Percentiles rank a stretch among this genome's conserved stretches.
Evolutionary conservation across 768 basidiomycete genomes (phyloP).

Genomic region (Sporobolomyces roseus): DNA sequence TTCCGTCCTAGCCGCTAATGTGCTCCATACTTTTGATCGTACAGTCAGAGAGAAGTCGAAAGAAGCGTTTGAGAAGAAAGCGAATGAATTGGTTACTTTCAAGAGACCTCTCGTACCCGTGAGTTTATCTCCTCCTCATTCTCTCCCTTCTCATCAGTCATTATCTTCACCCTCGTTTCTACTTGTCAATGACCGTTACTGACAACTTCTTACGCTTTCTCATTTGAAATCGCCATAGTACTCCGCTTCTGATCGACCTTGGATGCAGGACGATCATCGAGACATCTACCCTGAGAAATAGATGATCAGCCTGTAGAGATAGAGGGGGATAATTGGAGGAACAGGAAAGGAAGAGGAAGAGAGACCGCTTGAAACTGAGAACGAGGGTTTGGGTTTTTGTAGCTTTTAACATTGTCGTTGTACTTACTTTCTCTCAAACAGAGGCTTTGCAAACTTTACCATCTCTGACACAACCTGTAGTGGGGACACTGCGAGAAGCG

Average conservation of each 20-base stretch:
- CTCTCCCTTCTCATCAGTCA: not conserved
- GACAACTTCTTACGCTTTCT: too few relatives aligned
- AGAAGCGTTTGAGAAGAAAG: conserved; percentile 25
- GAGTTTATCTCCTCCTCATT: not conserved
- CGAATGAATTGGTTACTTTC: conserved; percentile 25
- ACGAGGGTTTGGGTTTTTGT: too few relatives aligned
- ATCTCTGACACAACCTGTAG: too few relatives aligned
- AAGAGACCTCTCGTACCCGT: conserved; percentile 26
- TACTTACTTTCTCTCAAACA: not conserved
- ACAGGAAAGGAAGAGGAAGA: too few relatives aligned
- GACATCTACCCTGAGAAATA: not conserved
- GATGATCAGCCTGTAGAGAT: not conserved
- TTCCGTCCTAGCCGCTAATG: not conserved
- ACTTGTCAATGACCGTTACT: too few relatives aligned
- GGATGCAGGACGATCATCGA: conserved; percentile 32
- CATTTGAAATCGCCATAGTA: too few relatives aligned
- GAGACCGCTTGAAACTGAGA: too few relatives aligned
- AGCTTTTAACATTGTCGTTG: conserved; percentile 1
- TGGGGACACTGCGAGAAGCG: too few relatives aligned
- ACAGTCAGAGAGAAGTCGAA: conserved; percentile 24
- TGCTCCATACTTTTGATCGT: not conserved
- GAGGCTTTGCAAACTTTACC: too few relatives aligned
- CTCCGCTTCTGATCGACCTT: not conserved
- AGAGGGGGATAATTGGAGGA: too few relatives aligned
- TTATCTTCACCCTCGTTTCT: too few relatives aligned